Conservation (phyloP, 2,329 filamentous ascomycete genomes). For the Fusarium luffae region DNA sequence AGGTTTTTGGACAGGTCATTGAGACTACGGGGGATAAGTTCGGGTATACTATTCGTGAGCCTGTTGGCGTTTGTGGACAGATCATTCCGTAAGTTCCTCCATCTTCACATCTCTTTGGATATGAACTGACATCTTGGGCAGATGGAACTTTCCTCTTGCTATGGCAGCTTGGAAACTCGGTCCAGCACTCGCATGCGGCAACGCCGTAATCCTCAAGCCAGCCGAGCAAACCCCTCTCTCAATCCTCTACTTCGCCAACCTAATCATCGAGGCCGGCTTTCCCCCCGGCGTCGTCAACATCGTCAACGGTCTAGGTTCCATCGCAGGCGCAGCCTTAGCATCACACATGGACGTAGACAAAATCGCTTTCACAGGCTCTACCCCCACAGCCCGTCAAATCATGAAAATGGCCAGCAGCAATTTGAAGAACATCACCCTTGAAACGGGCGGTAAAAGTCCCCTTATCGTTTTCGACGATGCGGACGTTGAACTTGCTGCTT, state of each 20-base stretch:
- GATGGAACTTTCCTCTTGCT: slow-evolving; percentile 73
- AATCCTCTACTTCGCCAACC: slow-evolving; percentile 71
- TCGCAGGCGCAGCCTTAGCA: slow-evolving; percentile 75
- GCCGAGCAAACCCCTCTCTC: slow-evolving; percentile 76
- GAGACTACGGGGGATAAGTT: slow-evolving; percentile 75
- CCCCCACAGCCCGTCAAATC: slow-evolving; percentile 75
- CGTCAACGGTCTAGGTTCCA: slow-evolving; percentile 75
- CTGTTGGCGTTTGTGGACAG: slow-evolving; percentile 78
- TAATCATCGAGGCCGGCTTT: slow-evolving; percentile 79
- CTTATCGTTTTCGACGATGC: slow-evolving; percentile 73
- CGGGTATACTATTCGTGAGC: slow-evolving; percentile 79
- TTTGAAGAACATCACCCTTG: slow-evolving; percentile 73
- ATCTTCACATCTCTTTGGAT: accelerated
- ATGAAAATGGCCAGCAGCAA: slow-evolving; percentile 79
- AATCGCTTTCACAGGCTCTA: slow-evolving; percentile 83
- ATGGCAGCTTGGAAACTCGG: slow-evolving; percentile 76
- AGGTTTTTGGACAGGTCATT: slow-evolving; percentile 81
- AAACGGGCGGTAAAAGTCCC: slow-evolving; percentile 75
- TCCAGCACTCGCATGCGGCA: slow-evolving; percentile 73
- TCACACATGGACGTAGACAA: slow-evolving; percentile 77
- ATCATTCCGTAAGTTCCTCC: slow-evolving; percentile 68
- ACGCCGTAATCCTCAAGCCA: slow-evolving; percentile 72
- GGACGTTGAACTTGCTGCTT: slow-evolving; percentile 74
- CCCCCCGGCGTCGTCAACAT: slow-evolving; percentile 83
- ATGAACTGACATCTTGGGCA: background rate